Conservation (phyloP, 257 asterid genomes). For the Parsonsia alboflavescens region DNA sequence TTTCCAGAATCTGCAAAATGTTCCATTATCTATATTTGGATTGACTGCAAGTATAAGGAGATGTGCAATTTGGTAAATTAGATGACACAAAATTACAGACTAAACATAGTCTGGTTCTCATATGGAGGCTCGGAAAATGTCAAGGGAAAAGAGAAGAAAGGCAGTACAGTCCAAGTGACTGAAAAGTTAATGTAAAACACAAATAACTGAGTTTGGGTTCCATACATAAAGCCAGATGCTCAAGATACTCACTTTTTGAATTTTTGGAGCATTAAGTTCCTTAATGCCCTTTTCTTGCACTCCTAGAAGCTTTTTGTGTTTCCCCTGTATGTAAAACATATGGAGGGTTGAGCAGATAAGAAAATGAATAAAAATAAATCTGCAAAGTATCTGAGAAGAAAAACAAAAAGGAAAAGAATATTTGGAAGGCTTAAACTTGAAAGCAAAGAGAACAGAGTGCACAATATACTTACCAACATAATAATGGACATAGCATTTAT, state of each 20-base stretch:
- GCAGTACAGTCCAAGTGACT: not conserved
- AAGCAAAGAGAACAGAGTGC: conserved; percentile 14
- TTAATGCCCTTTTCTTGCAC: conserved; percentile 33
- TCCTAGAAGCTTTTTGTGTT: conserved; percentile 47
- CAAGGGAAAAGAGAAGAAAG: not conserved
- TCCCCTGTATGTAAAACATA: conserved; percentile 47
- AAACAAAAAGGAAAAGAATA: conserved; percentile 1
- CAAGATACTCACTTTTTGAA: conserved; percentile 42
- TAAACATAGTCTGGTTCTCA: not conserved
- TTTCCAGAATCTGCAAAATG: conserved; percentile 57
- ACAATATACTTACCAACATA: conserved; percentile 51
- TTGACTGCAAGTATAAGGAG: not conserved
- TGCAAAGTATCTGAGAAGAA: not conserved
- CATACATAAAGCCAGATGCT: not conserved
- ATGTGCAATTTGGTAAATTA: not conserved
- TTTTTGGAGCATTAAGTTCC: conserved; percentile 58
- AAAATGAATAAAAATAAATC: conserved; percentile 11
- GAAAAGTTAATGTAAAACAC: not conserved
- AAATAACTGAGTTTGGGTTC: not conserved
- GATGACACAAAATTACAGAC: conserved; percentile 8
- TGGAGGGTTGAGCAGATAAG: conserved; percentile 11
- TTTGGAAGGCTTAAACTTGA: conserved; percentile 14
- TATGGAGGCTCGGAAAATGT: not conserved
- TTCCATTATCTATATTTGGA: conserved; percentile 20
- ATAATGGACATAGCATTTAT: conserved; percentile 73